Evolutionary conservation across 495 filamentous ascomycete genomes (phyloP).

Genomic region (Chaetomium fimeti): DNA sequence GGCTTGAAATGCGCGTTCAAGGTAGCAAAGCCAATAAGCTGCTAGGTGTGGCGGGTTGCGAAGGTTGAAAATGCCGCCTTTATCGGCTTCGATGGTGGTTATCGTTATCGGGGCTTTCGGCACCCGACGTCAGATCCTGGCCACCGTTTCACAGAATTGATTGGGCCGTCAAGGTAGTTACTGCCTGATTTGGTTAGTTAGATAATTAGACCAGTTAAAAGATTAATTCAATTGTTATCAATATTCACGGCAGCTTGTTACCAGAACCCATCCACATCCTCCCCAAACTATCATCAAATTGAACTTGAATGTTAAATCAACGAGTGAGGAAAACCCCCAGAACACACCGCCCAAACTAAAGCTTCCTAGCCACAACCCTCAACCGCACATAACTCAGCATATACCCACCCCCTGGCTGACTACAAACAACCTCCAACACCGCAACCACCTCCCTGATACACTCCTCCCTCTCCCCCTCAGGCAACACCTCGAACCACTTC

Average conservation of each 20-base stretch:
- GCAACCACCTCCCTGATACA: constrained; percentile 56
- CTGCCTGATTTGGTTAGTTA: constrained; percentile 11
- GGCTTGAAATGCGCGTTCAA: neutral
- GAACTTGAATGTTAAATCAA: too few relatives aligned
- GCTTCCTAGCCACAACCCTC: constrained; percentile 60
- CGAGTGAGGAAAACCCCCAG: too few relatives aligned
- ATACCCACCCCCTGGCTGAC: constrained; percentile 55
- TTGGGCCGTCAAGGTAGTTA: constrained; percentile 16
- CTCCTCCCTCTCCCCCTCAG: constrained; percentile 48
- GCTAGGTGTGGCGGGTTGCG: neutral
- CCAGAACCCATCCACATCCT: too few relatives aligned
- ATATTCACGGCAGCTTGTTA: too few relatives aligned
- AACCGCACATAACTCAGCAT: constrained; percentile 72
- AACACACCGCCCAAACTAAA: constrained; percentile 22
- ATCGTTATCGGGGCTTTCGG: constrained; percentile 18
- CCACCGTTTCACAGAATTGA: neutral
- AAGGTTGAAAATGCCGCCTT: constrained; percentile 10
- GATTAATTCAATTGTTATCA: too few relatives aligned
- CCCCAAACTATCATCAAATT: too few relatives aligned
- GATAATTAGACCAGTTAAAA: too few relatives aligned
- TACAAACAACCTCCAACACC: constrained; percentile 55
- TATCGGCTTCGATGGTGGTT: constrained; percentile 6
- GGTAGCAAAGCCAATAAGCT: neutral
- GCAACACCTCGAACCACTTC: constrained; percentile 54
- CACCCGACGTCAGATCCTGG: constrained; percentile 15